A percentile compares a stretch with the other conserved stretches of the same genome.
phyloP scores from a whole-genome alignment of 192 early-diverging fungal genomes.

The Backusella tarrabulga region DNA sequence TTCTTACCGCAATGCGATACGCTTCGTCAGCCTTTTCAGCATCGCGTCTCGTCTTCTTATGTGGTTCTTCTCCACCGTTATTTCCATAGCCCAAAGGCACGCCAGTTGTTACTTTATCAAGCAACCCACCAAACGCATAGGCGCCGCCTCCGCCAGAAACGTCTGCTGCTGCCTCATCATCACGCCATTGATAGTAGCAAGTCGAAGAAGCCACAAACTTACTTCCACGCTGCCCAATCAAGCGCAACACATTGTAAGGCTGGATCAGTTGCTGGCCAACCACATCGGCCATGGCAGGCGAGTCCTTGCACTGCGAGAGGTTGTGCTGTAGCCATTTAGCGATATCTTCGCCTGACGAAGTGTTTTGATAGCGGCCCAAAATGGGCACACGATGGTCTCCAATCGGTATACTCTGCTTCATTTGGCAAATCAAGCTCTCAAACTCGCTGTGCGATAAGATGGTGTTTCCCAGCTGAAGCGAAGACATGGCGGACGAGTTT shows the following conservation, averaged over 20 bases:
- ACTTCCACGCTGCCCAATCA: constrained; percentile 68
- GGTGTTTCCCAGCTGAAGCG: constrained; percentile 19
- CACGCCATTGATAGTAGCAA: constrained; percentile 73
- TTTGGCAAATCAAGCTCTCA: constrained; percentile 37
- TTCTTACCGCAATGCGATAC: constrained; percentile 63
- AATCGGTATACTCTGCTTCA: constrained; percentile 59
- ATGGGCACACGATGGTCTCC: constrained; percentile 69
- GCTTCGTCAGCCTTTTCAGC: constrained; percentile 66
- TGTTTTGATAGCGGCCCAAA: constrained; percentile 60
- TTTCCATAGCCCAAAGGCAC: not conserved
- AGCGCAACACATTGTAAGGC: constrained; percentile 55
- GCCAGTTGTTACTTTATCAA: constrained; percentile 13
- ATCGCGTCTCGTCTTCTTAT: constrained; percentile 55
- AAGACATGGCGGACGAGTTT: not conserved
- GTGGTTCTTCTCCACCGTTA: constrained; percentile 28
- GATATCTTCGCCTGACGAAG: constrained; percentile 66
- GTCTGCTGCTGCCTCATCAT: constrained; percentile 39
- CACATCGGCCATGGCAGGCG: constrained; percentile 58
- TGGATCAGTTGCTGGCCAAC: constrained; percentile 70
- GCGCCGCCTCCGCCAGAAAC: not conserved
- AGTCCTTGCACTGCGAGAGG: constrained; percentile 54
- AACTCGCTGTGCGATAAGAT: constrained; percentile 17
- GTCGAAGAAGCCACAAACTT: constrained; percentile 61
- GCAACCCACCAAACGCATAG: constrained; percentile 22
- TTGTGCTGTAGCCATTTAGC: constrained; percentile 73